These are phyloP conservation scores for Fusarium paranaense DNA, from an alignment of 2,329 filamentous ascomycete species.

Conservation along the genomic window DNA sequence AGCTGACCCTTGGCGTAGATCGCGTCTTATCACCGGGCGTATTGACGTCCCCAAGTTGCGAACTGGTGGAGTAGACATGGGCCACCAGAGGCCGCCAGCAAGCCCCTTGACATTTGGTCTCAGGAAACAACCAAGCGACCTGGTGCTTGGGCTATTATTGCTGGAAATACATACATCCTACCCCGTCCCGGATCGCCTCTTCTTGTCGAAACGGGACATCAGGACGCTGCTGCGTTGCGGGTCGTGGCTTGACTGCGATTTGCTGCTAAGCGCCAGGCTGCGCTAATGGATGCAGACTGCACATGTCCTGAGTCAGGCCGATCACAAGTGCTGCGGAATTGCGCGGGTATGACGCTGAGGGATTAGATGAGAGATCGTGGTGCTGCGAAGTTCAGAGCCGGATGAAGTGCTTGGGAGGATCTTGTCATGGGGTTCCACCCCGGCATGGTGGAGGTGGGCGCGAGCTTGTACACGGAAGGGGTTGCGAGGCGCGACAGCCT, in stretches of 20 bases:
- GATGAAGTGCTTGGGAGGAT: constrained; percentile 18
- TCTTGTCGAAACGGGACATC: background rate
- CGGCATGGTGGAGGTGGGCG: constrained; percentile 20
- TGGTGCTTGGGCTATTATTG: background rate
- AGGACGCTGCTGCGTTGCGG: constrained; percentile 5
- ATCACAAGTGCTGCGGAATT: constrained; percentile 24
- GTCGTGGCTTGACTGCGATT: constrained; percentile 21
- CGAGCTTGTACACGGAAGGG: constrained; percentile 22
- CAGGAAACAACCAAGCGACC: background rate
- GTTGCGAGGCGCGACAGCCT: constrained; percentile 24
- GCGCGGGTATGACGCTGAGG: constrained; percentile 17
- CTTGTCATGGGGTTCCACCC: constrained; percentile 9
- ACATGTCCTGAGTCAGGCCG: constrained; percentile 33
- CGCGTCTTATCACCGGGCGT: constrained; percentile 8
- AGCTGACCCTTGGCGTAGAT: constrained; percentile 20
- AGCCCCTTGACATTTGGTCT: background rate
- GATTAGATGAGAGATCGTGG: constrained; percentile 5
- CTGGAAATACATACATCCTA: constrained; percentile 1
- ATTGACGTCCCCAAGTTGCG: background rate
- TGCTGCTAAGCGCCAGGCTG: constrained; percentile 3
- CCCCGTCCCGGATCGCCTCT: background rate
- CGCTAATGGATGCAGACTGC: constrained; percentile 26
- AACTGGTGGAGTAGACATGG: background rate
- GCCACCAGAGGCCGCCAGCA: background rate
- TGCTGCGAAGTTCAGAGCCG: background rate